A percentile compares a stretch with the other conserved stretches of the same genome.
Evolutionary conservation across 208 protist genomes (phyloP).

Genomic region (Leishmania lainsoni): DNA sequence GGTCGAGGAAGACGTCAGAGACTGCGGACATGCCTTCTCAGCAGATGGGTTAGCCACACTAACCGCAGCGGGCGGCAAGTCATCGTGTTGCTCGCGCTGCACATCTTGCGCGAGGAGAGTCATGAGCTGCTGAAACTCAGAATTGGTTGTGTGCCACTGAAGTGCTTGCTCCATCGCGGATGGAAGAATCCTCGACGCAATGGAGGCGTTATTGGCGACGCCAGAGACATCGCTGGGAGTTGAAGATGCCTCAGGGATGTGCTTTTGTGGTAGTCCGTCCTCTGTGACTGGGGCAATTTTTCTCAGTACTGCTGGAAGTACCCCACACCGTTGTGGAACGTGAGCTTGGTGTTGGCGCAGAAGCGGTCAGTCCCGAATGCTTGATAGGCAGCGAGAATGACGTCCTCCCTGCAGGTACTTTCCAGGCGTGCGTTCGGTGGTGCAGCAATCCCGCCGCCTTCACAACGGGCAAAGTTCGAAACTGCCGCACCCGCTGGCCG

Average conservation of each 20-base stretch:
- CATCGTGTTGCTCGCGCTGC: slow-evolving; percentile 16
- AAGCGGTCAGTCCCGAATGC: background rate
- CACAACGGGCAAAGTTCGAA: background rate
- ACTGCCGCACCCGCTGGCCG: background rate
- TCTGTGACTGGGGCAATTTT: background rate
- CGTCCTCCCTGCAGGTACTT: slow-evolving; percentile 20
- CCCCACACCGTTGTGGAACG: background rate
- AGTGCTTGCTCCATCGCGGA: background rate
- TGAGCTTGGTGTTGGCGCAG: background rate
- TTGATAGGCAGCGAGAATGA: slow-evolving; percentile 2
- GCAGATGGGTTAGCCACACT: background rate
- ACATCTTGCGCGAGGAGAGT: slow-evolving; percentile 51
- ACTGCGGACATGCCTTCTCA: background rate
- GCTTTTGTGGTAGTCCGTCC: background rate
- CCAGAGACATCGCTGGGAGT: background rate
- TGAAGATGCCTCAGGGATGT: background rate
- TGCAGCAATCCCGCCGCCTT: background rate
- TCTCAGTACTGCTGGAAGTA: background rate
- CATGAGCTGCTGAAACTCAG: slow-evolving; percentile 57
- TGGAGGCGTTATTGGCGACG: background rate
- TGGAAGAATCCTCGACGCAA: background rate
- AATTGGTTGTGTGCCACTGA: slow-evolving; percentile 15
- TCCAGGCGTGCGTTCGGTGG: slow-evolving; percentile 12
- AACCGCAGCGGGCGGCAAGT: background rate
- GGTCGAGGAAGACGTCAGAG: background rate